phyloP scores from a whole-genome alignment of 177 flowering plant genomes.

The Vitis hybrid region DNA sequence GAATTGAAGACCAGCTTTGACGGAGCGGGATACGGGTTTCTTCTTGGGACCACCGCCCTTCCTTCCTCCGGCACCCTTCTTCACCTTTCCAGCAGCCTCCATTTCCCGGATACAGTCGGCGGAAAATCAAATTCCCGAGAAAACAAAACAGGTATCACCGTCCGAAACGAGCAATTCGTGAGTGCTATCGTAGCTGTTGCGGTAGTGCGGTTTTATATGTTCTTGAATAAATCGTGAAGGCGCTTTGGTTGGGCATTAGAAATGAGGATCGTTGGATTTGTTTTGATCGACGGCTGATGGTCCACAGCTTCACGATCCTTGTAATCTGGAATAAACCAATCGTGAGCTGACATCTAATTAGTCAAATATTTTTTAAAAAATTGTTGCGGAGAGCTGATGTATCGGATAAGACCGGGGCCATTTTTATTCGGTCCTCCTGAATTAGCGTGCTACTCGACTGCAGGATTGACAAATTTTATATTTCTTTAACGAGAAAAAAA shows the following conservation, averaged over 20 bases:
- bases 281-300: background rate
- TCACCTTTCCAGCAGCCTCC: slow-evolving; percentile 40
- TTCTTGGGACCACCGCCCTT: slow-evolving; percentile 65
- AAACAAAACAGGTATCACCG: background rate
- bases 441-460: background rate
- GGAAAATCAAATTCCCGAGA: background rate
- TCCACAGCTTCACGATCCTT: slow-evolving; percentile 2
- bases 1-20: slow-evolving; percentile 68
- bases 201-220: background rate
- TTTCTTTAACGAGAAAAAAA: too few relatives aligned
- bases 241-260: background rate
- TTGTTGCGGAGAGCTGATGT: background rate
- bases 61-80: slow-evolving; percentile 69
- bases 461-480: too few relatives aligned
- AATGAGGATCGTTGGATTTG: slow-evolving; percentile 1
- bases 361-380: background rate
- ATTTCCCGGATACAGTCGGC: slow-evolving; percentile 4
- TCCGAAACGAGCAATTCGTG: too few relatives aligned
- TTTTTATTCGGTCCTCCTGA: too few relatives aligned
- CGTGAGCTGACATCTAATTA: background rate
- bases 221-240: background rate
- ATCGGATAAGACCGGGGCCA: too few relatives aligned
- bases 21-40: slow-evolving; percentile 58
- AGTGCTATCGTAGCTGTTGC: too few relatives aligned
- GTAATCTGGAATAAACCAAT: slow-evolving; percentile 7